Conservation (phyloP, 306 rosid species). For the Cyamopsis tetragonoloba region DNA sequence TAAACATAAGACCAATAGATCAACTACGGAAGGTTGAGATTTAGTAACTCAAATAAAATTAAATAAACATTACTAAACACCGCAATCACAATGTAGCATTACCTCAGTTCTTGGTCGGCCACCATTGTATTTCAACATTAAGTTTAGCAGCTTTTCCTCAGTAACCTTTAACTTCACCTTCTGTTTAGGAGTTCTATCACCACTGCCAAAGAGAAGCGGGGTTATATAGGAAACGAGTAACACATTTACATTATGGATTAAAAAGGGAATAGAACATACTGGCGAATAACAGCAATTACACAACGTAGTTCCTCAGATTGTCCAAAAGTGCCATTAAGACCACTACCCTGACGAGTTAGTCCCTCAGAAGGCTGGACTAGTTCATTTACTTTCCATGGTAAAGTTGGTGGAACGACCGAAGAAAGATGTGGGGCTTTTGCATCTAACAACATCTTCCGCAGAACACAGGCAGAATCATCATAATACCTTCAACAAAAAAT, state of each 20-base stretch:
- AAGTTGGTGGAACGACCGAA: conserved; percentile 80
- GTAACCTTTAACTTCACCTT: conserved; percentile 96
- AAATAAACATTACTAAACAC: conserved; percentile 14
- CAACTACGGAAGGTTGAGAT: conserved; percentile 13
- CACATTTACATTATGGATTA: conserved; percentile 1
- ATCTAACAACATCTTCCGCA: conserved; percentile 88
- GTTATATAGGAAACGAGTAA: conserved; percentile 27
- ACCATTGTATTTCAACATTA: conserved; percentile 92
- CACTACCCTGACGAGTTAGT: conserved; percentile 97
- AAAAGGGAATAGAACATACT: conserved; percentile 55
- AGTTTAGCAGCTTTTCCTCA: conserved; percentile 81
- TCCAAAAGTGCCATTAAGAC: conserved; percentile 78
- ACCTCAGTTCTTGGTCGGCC: conserved; percentile 95
- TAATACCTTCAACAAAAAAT: conserved; percentile 62
- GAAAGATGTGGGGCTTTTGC: conserved; percentile 99
- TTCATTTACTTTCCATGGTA: conserved; percentile 91
- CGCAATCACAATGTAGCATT: conserved; percentile 6
- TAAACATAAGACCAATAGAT: conserved; percentile 27
- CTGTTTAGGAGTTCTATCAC: conserved; percentile 99
- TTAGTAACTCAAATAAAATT: conserved; percentile 5
- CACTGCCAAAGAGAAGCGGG: conserved; percentile 57
- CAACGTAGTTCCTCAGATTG: conserved; percentile 93
- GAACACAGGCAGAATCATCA: conserved; percentile 96
- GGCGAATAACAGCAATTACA: conserved; percentile 89
- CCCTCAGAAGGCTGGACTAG: conserved; percentile 62